phyloP scores from a whole-genome alignment of 78 protist species.

The Carpediemonas membranifera region DNA sequence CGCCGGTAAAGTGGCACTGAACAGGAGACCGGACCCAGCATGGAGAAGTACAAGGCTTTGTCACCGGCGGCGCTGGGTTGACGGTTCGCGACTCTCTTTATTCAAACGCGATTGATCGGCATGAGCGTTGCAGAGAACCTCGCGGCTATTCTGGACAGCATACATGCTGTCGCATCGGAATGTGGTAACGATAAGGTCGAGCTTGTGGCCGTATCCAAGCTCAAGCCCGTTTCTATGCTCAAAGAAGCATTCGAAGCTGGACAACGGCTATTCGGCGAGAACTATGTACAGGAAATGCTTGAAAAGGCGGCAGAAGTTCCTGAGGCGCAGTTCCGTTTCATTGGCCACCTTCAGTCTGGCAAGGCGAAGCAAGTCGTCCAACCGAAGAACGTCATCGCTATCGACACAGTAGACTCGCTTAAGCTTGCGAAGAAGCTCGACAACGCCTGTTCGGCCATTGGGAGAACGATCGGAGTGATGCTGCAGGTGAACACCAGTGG shows the following conservation, averaged over 20 bases:
- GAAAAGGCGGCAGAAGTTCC: conserved; percentile 17
- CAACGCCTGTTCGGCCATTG: not conserved
- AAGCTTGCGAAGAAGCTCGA: conserved; percentile 30
- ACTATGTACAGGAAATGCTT: conserved; percentile 43
- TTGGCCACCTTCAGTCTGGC: conserved; percentile 65
- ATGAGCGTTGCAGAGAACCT: no score
- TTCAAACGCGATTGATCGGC: no score
- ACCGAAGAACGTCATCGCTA: not conserved
- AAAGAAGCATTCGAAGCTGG: conserved; percentile 36
- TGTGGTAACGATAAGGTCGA: no score
- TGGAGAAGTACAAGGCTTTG: no score
- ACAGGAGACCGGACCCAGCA: no score
- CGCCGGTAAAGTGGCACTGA: no score
- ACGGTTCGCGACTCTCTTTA: no score
- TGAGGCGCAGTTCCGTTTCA: conserved; percentile 52
- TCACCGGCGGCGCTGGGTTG: no score
- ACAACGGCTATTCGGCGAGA: conserved; percentile 62
- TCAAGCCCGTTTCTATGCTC: conserved; percentile 36
- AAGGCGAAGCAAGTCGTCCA: conserved; percentile 22
- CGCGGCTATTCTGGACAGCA: no score
- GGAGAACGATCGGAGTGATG: conserved; percentile 4
- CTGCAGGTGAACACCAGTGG: conserved; percentile 53
- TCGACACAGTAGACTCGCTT: conserved; percentile 45
- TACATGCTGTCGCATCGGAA: no score
- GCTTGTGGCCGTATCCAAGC: conserved; percentile 68